Evolutionary conservation across 2,329 filamentous ascomycete genomes (phyloP).

Genomic region (Metarhizium sp.): DNA sequence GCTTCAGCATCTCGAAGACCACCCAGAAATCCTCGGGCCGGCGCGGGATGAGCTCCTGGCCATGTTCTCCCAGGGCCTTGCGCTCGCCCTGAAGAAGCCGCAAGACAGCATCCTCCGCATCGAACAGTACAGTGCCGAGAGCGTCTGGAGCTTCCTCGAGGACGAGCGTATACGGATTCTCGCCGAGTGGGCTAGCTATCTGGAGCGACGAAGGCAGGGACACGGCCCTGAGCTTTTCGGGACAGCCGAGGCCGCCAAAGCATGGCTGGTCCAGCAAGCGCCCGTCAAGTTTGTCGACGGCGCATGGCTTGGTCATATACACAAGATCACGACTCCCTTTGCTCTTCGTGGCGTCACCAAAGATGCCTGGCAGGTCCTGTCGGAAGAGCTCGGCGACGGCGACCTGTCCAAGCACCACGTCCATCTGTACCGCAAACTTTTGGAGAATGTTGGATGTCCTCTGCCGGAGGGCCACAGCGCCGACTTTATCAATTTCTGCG

Average conservation of each 20-base stretch:
- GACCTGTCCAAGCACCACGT: constrained; percentile 36
- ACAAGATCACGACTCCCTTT: constrained; percentile 29
- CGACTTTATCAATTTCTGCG: constrained; percentile 8
- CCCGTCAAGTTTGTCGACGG: constrained; percentile 34
- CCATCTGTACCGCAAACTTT: constrained; percentile 19
- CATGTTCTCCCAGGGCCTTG: not conserved
- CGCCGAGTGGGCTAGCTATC: not conserved
- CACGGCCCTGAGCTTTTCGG: not conserved
- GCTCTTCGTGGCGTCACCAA: constrained; percentile 15
- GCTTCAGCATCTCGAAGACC: not conserved
- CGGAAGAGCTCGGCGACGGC: constrained; percentile 41
- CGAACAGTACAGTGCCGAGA: not conserved
- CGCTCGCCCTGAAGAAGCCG: not conserved
- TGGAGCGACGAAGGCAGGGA: not conserved
- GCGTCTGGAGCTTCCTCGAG: not conserved
- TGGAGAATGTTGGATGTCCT: constrained; percentile 6
- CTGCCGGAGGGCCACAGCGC: constrained; percentile 4
- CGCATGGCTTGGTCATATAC: constrained; percentile 36
- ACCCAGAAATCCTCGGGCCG: not conserved
- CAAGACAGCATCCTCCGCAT: not conserved
- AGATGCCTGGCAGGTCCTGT: constrained; percentile 38
- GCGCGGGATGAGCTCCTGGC: not conserved
- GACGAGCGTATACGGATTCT: not conserved
- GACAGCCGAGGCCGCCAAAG: not conserved
- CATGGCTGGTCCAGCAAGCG: not conserved